Evolutionary conservation across 2,329 filamentous ascomycete species (phyloP).

Genomic region (Periconia sp.): DNA sequence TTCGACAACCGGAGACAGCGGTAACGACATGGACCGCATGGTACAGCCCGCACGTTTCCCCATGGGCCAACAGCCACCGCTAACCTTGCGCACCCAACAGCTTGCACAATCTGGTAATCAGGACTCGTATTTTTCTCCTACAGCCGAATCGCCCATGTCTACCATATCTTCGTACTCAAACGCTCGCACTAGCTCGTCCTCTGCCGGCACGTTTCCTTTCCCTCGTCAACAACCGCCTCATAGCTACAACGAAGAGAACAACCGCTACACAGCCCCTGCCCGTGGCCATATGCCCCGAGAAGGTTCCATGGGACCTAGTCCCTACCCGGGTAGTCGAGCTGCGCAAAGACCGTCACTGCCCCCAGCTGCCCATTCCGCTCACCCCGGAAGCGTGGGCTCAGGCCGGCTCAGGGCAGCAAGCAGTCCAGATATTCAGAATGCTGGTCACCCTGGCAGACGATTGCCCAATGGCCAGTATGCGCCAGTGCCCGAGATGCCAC

Average conservation of each 20-base stretch:
- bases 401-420: conserved; percentile 87
- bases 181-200: conserved; percentile 69
- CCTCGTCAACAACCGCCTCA: conserved; percentile 71
- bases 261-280: conserved; percentile 85
- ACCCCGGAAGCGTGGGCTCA: conserved; percentile 55
- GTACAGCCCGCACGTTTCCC: conserved; percentile 74
- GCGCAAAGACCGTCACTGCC: conserved; percentile 77
- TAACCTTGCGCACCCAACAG: conserved; percentile 71
- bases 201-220: conserved; percentile 79
- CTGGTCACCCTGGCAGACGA: conserved; percentile 60
- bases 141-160: conserved; percentile 75
- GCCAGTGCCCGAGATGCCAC: conserved; percentile 48
- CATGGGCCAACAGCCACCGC: conserved; percentile 56
- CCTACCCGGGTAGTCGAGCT: conserved; percentile 66
- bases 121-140: conserved; percentile 93
- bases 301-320: conserved; percentile 64
- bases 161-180: conserved; percentile 48
- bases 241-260: conserved; percentile 71
- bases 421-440: conserved; percentile 87
- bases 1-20: conserved; percentile 73
- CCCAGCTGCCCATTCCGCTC: conserved; percentile 58
- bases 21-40: conserved; percentile 47
- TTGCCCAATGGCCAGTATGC: conserved; percentile 52
- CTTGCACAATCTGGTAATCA: conserved; percentile 67
- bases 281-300: conserved; percentile 75